phyloP scores from a whole-genome alignment of 176 grass and related monocot genomes.

The Chrysopogon serrulatus region DNA sequence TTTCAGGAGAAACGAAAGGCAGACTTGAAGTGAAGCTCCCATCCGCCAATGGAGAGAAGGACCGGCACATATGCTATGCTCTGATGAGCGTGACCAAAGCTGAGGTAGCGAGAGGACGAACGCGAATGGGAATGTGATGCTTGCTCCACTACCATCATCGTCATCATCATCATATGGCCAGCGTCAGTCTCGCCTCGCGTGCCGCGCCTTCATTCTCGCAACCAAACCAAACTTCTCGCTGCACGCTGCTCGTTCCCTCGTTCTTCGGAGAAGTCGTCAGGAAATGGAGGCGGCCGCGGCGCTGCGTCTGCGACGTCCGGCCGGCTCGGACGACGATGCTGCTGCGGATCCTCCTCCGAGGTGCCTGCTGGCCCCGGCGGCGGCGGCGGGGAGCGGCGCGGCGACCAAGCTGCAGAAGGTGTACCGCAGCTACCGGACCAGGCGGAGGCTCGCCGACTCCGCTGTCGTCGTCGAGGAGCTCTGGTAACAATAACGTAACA shows the following conservation, averaged over 20 bases:
- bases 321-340: not conserved
- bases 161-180: too few species aligned
- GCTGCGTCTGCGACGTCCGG: not conserved
- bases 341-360: too few species aligned
- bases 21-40: too few species aligned
- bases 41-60: too few species aligned
- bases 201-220: not conserved
- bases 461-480: constrained; percentile 96
- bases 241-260: not conserved
- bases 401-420: constrained; percentile 88
- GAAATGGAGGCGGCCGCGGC: not conserved
- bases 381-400: constrained; percentile 3
- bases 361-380: not conserved
- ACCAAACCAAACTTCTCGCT: not conserved
- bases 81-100: too few species aligned
- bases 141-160: not conserved
- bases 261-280: not conserved
- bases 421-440: constrained; percentile 89
- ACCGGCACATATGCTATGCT: not conserved
- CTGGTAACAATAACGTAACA: constrained; percentile 42
- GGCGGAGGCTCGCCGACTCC: constrained; percentile 84
- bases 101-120: not conserved
- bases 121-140: not conserved
- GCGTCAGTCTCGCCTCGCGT: too few species aligned
- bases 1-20: too few species aligned